Evolutionary conservation across 2,329 filamentous ascomycete genomes (phyloP).

Genomic region (Phialocephala subalpina): DNA sequence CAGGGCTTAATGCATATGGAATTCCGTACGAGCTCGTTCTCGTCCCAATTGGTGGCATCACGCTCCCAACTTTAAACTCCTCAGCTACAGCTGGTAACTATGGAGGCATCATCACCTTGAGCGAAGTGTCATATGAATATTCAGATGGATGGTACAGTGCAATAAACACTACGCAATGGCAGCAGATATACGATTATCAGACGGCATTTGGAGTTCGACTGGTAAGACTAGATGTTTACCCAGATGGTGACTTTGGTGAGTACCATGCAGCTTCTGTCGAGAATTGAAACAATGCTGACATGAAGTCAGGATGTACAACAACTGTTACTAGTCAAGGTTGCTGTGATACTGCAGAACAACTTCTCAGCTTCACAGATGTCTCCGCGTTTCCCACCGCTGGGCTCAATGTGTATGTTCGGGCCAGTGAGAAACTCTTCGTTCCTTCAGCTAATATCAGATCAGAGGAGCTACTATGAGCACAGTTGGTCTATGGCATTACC

Average conservation of each 20-base stretch:
- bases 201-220: slow-evolving; percentile 35
- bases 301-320: too few species aligned
- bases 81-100: slow-evolving; percentile 58
- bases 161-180: slow-evolving; percentile 63
- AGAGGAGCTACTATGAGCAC: slow-evolving; percentile 54
- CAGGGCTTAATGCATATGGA: slow-evolving; percentile 65
- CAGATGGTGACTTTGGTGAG: slow-evolving; percentile 5
- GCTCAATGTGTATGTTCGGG: slow-evolving; percentile 43
- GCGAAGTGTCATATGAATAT: slow-evolving; percentile 13
- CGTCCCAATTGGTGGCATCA: slow-evolving; percentile 58
- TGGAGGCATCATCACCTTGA: slow-evolving; percentile 43
- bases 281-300: too few species aligned
- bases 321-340: slow-evolving; percentile 30
- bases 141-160: slow-evolving; percentile 16
- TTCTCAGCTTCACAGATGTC: slow-evolving; percentile 58
- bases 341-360: slow-evolving; percentile 58
- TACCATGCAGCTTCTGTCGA: too few species aligned
- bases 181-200: slow-evolving; percentile 63
- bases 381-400: slow-evolving; percentile 61
- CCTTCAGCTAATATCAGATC: too few species aligned
- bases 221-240: slow-evolving; percentile 13
- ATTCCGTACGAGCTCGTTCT: slow-evolving; percentile 63
- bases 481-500: slow-evolving; percentile 63
- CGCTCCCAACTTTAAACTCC: slow-evolving; percentile 59
- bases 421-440: too few species aligned